Base-by-base conservation (phyloP, 1,284 basidiomycete species). In the Rhizopogon parksii region DNA sequence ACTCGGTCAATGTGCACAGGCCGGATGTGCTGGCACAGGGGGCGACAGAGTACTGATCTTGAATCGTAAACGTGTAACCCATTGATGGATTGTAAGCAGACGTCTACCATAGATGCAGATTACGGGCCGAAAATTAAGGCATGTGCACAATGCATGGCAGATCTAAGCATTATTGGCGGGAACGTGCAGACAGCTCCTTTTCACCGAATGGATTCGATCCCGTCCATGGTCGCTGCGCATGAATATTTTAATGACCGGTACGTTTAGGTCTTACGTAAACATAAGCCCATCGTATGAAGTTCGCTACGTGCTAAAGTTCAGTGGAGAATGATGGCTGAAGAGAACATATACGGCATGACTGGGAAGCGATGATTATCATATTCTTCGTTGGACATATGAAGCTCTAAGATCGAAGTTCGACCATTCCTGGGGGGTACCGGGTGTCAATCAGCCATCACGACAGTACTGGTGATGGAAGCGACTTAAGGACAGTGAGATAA, bases 161-260 rank as follows among this genome's bases (percentile, higher is more conserved):
- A 43, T 43, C 42, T 32, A 4, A 12, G 8, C 27, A 32, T 32
- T 17, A 19, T 43, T 30, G 27, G 42, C 11, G 30, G 15, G n/a
- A 42, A 42, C 40, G 40, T 42, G 40, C 36, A 9, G 11, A 30
- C 30, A 46, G 38, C 48, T 35, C 49, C 47, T 39, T 53, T 14
- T 25, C 36, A 51, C 53, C 50, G 56, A 53, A 30, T 40, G 54
- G 38, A 51, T 27, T 35, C 15, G 6, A 30, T 30, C 27, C 27
- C 27, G 27, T 43, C 43, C 49, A 46, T 42, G 21, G 32, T 34
- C 17, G 47, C 36, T 49, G 46, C 35, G 42, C n/a, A 46, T 32
- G 30, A 32, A 32, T 32, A 32, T 12, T 11, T 63, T 58, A 63
- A 63, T 63, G 59, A 63, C 59, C 59, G 61, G 50, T 40, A 27